Evolutionary conservation across 345 rosid species (phyloP), one percentile per base, ranked within the genome.

Genomic region (Gossypioides kirkii): DNA sequence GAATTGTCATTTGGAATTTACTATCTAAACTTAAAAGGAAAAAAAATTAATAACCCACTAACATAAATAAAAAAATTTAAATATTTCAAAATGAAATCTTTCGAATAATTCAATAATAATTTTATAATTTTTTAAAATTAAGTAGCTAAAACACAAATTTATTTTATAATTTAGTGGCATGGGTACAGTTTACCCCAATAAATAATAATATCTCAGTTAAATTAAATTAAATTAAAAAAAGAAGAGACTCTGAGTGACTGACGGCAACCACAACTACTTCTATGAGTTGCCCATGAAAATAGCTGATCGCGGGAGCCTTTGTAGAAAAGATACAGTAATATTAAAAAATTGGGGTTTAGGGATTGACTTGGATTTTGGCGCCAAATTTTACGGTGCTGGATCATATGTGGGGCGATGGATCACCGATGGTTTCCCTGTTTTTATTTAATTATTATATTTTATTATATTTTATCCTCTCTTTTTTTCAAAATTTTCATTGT

Each of bases 351-450:
- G 17, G 43, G 70, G 14, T 2, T 17, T 2, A 10, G 53, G 58
- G 28, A 73, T 78, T 83, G 78, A 75, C 81, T 80, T 70, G 43
- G 75, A 60, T 63, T 82, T 86, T 84, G 82, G 86, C 86, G 83
- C 83, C 89, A 86, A 77, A 32, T 10, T 17, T 45, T 60, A 43
- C 3, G 32, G 11, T n/a, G 17, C 14, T 55, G 36, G 49, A n/a
- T 62, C 59, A 54, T 20, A 54, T 54, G 59, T 20, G 60, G 25
- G 45, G 18, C 25, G 1, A 54, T 20, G 36, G 32, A 56, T 23
- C 36, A 75, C 16, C 36, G 70, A 70, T 71, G 26, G 63, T 43
- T 76, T 61, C 42, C 4, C 17, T 56, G 32, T 10, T 25, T 25
- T 42, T 56, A 56, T 20, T 22, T 55, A 9, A 45, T 45, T 11